Percentiles rank a stretch among this genome's conserved stretches.
Evolutionary conservation across 176 grass and related monocot genomes (phyloP).

Genomic region (Metroxylon sagu): DNA sequence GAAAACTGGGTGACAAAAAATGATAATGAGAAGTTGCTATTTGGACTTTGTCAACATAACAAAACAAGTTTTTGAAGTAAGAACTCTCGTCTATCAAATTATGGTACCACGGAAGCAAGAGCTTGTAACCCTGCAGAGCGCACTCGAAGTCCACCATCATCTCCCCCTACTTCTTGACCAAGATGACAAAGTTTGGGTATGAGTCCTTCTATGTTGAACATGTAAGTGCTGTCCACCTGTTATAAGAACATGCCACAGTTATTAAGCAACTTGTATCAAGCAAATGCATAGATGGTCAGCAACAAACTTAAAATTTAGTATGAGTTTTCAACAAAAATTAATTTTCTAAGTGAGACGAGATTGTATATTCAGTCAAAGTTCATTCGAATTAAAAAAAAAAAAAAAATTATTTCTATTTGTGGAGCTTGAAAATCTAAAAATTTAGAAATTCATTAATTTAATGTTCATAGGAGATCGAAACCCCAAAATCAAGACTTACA

Average conservation of each 20-base stretch:
- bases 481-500: too few species aligned
- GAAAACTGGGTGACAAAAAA: too few species aligned
- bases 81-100: slow-evolving; percentile 7
- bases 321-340: too few species aligned
- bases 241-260: slow-evolving; percentile 17
- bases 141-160: slow-evolving; percentile 53
- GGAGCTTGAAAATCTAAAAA: too few species aligned
- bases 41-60: too few species aligned
- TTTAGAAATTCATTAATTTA: too few species aligned
- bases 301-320: background rate
- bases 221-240: slow-evolving; percentile 92
- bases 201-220: slow-evolving; percentile 90
- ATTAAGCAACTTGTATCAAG: background rate
- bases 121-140: slow-evolving; percentile 70
- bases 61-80: background rate
- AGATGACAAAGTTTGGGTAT: slow-evolving; percentile 91
- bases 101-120: slow-evolving; percentile 86
- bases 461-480: too few species aligned
- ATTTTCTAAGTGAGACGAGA: too few species aligned
- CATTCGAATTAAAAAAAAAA: too few species aligned
- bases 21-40: too few species aligned
- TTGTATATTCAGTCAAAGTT: too few species aligned
- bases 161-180: slow-evolving; percentile 58
- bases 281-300: background rate
- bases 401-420: too few species aligned